These are phyloP conservation scores for Ceratocystiopsis minuta DNA, from an alignment of 2,329 filamentous ascomycete genomes.

Conservation along the genomic window DNA sequence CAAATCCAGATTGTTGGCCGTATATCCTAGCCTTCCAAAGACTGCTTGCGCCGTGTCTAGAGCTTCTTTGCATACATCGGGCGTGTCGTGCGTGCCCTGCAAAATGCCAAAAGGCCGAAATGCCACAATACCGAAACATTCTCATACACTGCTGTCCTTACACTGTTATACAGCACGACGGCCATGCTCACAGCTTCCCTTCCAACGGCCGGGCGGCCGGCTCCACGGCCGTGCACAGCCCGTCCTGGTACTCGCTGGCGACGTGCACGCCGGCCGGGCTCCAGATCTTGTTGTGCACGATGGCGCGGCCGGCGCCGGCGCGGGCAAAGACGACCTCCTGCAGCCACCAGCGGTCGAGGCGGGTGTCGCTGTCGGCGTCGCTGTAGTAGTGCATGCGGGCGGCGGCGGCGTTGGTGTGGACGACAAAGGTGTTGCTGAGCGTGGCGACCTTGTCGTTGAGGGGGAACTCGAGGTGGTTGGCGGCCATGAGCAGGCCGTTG, in stretches of 20 bases:
- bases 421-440: conserved; percentile 32
- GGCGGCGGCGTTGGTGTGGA: conserved; percentile 31
- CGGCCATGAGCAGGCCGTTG: conserved; percentile 34
- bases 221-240: conserved; percentile 19
- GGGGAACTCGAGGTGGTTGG: conserved; percentile 30
- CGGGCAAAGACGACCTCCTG: conserved; percentile 33
- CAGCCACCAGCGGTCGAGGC: conserved; percentile 28
- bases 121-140: no score
- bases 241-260: conserved; percentile 37
- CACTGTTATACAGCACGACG: no score
- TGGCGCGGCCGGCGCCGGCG: conserved; percentile 25
- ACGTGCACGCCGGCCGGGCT: conserved; percentile 33
- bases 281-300: conserved; percentile 34
- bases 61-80: no score
- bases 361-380: conserved; percentile 6
- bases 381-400: conserved; percentile 23
- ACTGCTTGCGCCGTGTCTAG: no score
- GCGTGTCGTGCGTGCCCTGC: no score
- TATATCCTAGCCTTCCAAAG: no score
- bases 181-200: conserved; percentile 4
- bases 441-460: conserved; percentile 22
- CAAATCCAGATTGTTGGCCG: no score
- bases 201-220: no score
- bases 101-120: no score
- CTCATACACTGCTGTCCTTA: no score